Evolutionary conservation across 2,329 filamentous ascomycete genomes (phyloP).

Genomic region (Penicillium sp.): DNA sequence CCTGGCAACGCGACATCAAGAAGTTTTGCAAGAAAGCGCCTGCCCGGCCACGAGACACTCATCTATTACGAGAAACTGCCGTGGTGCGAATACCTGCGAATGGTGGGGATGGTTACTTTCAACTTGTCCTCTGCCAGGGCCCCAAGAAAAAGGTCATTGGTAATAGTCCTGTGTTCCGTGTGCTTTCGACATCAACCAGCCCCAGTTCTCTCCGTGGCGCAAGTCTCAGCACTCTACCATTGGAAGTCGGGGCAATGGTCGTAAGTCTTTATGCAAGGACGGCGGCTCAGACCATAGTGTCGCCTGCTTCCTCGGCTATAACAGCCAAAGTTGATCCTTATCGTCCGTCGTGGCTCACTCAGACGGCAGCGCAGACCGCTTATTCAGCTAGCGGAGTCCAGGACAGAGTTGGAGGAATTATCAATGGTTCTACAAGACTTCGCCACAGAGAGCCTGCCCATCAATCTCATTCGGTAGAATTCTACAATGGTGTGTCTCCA

Average conservation of each 20-base stretch:
- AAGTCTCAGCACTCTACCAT: constrained; percentile 62
- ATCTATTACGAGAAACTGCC: constrained; percentile 62
- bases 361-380: constrained; percentile 33
- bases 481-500: constrained; percentile 1
- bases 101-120: constrained; percentile 67
- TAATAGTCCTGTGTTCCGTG: constrained; percentile 65
- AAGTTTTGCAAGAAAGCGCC: constrained; percentile 61
- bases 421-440: constrained; percentile 40
- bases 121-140: constrained; percentile 62
- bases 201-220: constrained; percentile 64
- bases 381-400: constrained; percentile 33
- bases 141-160: constrained; percentile 61
- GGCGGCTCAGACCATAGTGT: constrained; percentile 23
- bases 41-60: constrained; percentile 48
- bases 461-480: constrained; percentile 18
- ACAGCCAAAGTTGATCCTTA: constrained; percentile 27
- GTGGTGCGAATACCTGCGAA: constrained; percentile 64
- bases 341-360: constrained; percentile 30
- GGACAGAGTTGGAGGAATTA: constrained; percentile 25
- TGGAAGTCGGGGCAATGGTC: constrained; percentile 59
- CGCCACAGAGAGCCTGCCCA: constrained; percentile 19
- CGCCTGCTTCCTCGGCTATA: constrained; percentile 26
- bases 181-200: constrained; percentile 66
- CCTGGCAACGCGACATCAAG: constrained; percentile 66
- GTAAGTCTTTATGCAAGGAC: constrained; percentile 45